phyloP scores from a whole-genome alignment of 2,329 filamentous ascomycete species.

The Epichloe bromicola region DNA sequence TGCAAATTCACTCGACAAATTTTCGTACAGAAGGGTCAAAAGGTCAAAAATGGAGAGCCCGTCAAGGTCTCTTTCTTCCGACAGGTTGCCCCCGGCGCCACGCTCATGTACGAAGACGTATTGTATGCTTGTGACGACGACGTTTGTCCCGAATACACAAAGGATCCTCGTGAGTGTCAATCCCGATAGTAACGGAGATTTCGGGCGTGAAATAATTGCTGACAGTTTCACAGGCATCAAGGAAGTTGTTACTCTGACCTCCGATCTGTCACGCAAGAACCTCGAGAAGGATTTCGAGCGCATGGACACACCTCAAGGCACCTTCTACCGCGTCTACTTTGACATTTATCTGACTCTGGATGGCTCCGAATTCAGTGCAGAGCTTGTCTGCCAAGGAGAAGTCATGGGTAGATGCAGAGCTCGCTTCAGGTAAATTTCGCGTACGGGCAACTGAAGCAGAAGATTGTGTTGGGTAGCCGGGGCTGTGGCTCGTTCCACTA shows the following conservation, averaged over 20 bases:
- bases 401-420: slow-evolving; percentile 96
- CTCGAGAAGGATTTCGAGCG: slow-evolving; percentile 98
- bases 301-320: slow-evolving; percentile 97
- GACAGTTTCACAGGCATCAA: slow-evolving; percentile 64
- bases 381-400: slow-evolving; percentile 97
- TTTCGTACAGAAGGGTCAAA: slow-evolving; percentile 95
- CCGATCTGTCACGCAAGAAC: slow-evolving; percentile 93
- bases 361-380: slow-evolving; percentile 94
- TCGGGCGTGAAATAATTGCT: slow-evolving; percentile 9
- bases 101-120: slow-evolving; percentile 98
- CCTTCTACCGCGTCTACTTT: slow-evolving; percentile 76
- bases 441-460: not conserved
- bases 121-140: slow-evolving; percentile 96
- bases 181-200: no score
- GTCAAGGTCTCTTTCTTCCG: slow-evolving; percentile 98
- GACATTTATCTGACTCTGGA: slow-evolving; percentile 86
- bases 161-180: slow-evolving; percentile 80
- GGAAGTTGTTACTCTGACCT: slow-evolving; percentile 95
- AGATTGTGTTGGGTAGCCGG: not conserved
- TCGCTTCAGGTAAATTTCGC: slow-evolving; percentile 52
- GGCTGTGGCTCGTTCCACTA: not conserved
- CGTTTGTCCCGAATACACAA: slow-evolving; percentile 95
- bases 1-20: slow-evolving; percentile 99
- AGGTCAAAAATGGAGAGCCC: slow-evolving; percentile 97
- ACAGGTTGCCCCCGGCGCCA: slow-evolving; percentile 91